Evolutionary conservation across 257 asterid species (phyloP), one percentile per base, ranked within the genome.

Genomic region (Solanum lycopersicoides): DNA sequence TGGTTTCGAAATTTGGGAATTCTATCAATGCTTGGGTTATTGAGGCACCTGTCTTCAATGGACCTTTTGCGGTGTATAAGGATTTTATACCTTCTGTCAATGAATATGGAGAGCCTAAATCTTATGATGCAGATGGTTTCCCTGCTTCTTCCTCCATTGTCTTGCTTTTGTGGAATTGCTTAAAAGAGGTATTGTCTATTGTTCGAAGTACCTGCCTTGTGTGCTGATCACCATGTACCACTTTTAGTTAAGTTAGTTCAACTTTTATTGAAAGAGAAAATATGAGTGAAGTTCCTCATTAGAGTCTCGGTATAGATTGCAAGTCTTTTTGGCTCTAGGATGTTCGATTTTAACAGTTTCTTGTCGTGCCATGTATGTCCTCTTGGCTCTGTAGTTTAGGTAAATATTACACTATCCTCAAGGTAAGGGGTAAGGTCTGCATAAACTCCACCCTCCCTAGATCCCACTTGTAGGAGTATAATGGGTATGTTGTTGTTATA

Each of bases 61-160:
- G 99, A 68, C 95, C 98, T 86, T 96, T 95, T 66, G 99, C 98
- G 65, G 96, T 97, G 72, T 97, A 93, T 89, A 93, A 95, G 90
- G 99, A 97, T 91, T 96, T 97, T 77, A 91, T 96, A 74, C 98
- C 99, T 34, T 88, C 94, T 44, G 91, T 93, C 32, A 97, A 93
- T 85, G 94, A 91, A 88, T 66, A 89, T 75, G 98, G 99, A 87
- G 99, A 95, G 86, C 99, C 99, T 18, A 87, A 90, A 90, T 89
- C 92, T 21, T 97, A 96, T 83, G 96, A 94, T 88, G 94, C 98
- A 44, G 91, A 92, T 8, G 96, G 95, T 12, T 95, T 93, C 89
- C 99, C 99, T 44, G 98, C 99, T 83, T 95, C 99, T 60, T 87
- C 98, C 60, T 91, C 98, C 13, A 90, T 93, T 32, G 93, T 90